Evolutionary conservation across 768 basidiomycete genomes (phyloP).

Genomic region (Auricularia sp.): DNA sequence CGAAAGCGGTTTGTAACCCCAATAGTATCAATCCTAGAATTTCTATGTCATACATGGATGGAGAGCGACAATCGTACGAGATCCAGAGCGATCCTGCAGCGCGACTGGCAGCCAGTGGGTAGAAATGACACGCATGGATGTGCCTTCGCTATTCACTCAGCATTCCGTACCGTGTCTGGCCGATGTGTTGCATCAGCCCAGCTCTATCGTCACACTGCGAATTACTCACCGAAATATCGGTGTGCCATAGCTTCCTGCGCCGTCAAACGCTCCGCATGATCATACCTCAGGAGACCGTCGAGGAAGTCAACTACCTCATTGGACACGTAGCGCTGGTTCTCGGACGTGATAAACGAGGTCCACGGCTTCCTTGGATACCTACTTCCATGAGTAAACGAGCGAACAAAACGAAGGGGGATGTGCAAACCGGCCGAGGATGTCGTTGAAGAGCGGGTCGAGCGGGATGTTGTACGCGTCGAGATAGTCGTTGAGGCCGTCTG

Average conservation of each 20-base stretch:
- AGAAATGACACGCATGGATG: too few species aligned
- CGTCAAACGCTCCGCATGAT: conserved; percentile 59
- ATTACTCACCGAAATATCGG: conserved; percentile 48
- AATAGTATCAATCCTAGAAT: too few species aligned
- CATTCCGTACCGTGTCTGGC: too few species aligned
- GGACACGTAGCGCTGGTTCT: conserved; percentile 49
- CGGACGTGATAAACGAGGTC: conserved; percentile 48
- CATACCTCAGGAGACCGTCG: conserved; percentile 57
- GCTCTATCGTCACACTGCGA: too few species aligned
- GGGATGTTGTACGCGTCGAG: conserved; percentile 54
- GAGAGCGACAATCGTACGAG: too few species aligned
- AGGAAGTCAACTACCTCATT: conserved; percentile 57
- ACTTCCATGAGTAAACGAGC: conserved; percentile 2
- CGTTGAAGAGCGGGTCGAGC: conserved; percentile 51
- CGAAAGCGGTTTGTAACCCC: too few species aligned
- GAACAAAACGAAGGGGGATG: not conserved
- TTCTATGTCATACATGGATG: too few species aligned
- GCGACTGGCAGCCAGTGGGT: too few species aligned
- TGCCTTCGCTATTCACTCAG: too few species aligned
- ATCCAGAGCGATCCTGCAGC: too few species aligned
- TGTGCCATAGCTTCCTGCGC: conserved; percentile 59
- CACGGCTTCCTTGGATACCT: conserved; percentile 59
- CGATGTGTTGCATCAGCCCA: too few species aligned
- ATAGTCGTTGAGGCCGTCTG: conserved; percentile 54
- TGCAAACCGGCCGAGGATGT: conserved; percentile 38